Base-by-base conservation (phyloP, 2,329 filamentous ascomycete genomes). In the Alternaria conjuncta region DNA sequence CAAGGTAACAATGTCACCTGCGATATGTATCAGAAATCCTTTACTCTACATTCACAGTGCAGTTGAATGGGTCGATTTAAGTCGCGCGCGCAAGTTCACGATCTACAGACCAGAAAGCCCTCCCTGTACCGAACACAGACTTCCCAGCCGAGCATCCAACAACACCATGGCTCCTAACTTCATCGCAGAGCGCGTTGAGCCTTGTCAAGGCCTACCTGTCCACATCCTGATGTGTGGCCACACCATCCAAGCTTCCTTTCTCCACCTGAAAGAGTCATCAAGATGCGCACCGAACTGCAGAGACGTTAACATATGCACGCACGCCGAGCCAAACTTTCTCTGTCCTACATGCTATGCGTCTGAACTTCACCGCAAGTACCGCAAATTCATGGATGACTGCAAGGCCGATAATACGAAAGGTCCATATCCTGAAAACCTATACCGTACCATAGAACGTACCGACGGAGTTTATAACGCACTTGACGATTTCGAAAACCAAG, bases 201-300 rank as follows among this genome's bases (percentile, higher is more conserved):
- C 44, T 25, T 63, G 49, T 12, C 25, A 23, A 2, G 60, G 49
- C 12, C 5, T 30, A 4, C 49, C 43, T 18, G 43, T 62, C 20
- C 60, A 59, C 15, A 45, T 28, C 21, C 30, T 62, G 11, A 20
- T 20, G 18, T 59, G 60, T 20, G 36, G 30, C 3, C 55, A 62
- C 49, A 50, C 46, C 18, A 10, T 62, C 12, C 30, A 59, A 20
- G 43, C 28, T 2, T 45, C 32, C 13, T 49, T 55, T 6, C n/a
- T 59, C 8, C 23, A 47, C 13, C 28, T 20, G 13, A 36, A 5
- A 20, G 10, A 18, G 8, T 54, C 55, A 3, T 59, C 60, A 7
- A 53, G 26, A 32, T 62, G 55, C 41, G 55, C 60, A 7, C 55
- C 60, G 15, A 62, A 62, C 30, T 62, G 60, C 20, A 20, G 41